phyloP scores from a whole-genome alignment of 805 yeast species.

The Sungouiozyma ichnusensis region DNA sequence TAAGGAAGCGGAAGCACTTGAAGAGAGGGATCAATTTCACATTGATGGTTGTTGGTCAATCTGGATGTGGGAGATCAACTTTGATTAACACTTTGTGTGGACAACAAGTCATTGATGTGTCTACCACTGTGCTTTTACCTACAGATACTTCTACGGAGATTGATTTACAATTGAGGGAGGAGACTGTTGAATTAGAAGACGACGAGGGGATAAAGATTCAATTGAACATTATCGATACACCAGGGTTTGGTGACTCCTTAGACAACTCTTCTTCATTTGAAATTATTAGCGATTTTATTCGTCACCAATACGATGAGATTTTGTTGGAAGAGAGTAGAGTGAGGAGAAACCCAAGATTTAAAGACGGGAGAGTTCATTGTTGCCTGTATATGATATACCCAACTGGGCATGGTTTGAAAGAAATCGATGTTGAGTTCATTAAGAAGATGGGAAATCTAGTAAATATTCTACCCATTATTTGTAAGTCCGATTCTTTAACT shows the following conservation, averaged over 20 bases:
- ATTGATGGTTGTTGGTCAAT: slow-evolving; percentile 76
- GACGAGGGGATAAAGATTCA: slow-evolving; percentile 77
- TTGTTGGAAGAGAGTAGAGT: slow-evolving; percentile 71
- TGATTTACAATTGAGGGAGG: slow-evolving; percentile 59
- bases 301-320: slow-evolving; percentile 77
- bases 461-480: slow-evolving; percentile 61
- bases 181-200: slow-evolving; percentile 75
- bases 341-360: slow-evolving; percentile 72
- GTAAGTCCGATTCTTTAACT: slow-evolving; percentile 72
- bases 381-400: slow-evolving; percentile 65
- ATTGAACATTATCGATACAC: slow-evolving; percentile 68
- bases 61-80: slow-evolving; percentile 86
- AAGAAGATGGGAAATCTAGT: slow-evolving; percentile 60
- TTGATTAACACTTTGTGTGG: slow-evolving; percentile 86
- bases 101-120: slow-evolving; percentile 69
- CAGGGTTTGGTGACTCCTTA: slow-evolving; percentile 70
- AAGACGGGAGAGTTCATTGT: slow-evolving; percentile 67
- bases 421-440: slow-evolving; percentile 64
- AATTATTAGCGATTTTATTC: slow-evolving; percentile 63
- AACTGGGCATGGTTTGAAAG: slow-evolving; percentile 69
- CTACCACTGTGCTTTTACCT: slow-evolving; percentile 44
- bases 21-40: slow-evolving; percentile 82
- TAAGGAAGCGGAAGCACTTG: slow-evolving; percentile 67
- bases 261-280: slow-evolving; percentile 60
- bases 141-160: slow-evolving; percentile 43